Base-by-base conservation (phyloP, 2,329 filamentous ascomycete species). In the Trichoderma hamatum region DNA sequence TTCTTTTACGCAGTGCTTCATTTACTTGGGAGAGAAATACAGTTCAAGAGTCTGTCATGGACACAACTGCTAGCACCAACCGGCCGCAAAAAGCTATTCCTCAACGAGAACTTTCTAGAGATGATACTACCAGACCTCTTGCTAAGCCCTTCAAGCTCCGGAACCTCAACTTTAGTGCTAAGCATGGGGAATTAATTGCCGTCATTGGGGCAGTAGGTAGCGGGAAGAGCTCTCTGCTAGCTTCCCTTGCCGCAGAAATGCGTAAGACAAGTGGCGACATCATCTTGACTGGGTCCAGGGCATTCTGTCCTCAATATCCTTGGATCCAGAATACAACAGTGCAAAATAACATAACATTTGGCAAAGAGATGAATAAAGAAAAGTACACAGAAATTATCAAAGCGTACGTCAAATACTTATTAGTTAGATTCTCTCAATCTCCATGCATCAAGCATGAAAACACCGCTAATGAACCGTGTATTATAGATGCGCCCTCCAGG, bases 251-350 rank as follows among this genome's bases (percentile, higher is more conserved):
- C 1, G 95, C 96, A 28, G 95, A 98, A 72, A 98, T 98, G 95
- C 89, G 94, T 55, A 91, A 90, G 78, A 96, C 92, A 0, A 82
- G 81, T 3, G 94, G 94, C 13, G 85, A 90, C 46, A 86, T 96
- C 7, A 86, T 88, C 0, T 86, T 96, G 73, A 92, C 94, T 49
- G 93, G 93, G 0, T 90, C 89, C 3, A 85, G 94, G 71, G 93
- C 95, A 0, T 97, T 97, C 75, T 98, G 96, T 73, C 95, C 95
- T 0, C 95, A 99, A 77, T 97, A 97, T 76, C 93, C 96, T 0
- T 99, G 96, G 96, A 97, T 99, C 59, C 95, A 98, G 77, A 98
- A 98, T 75, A 86, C 93, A 0, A 92, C 91, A 0, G 87, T 98
- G 3, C 89, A 89, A 71, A 89, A 97, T 36, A 99, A 99, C 75